Evolutionary conservation across 805 yeast genomes (phyloP).

Genomic region (Ogataea naganishii): DNA sequence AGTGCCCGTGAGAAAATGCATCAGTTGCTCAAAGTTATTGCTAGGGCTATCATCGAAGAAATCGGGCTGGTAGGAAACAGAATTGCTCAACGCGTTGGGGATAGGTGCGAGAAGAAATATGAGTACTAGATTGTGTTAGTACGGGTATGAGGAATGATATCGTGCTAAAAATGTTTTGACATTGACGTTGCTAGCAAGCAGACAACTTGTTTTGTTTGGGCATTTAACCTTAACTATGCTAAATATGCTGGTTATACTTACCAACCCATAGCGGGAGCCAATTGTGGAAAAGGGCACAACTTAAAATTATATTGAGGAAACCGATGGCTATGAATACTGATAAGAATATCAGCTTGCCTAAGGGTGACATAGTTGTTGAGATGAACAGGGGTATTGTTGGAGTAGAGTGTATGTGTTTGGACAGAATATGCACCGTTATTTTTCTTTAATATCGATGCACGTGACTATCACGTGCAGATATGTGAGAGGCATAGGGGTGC

Average conservation of each 20-base stretch:
- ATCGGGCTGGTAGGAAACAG: conserved; percentile 21
- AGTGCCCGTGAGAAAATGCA: conserved; percentile 24
- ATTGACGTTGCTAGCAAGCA: not conserved
- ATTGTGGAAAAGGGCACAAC: conserved; percentile 79
- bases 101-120: conserved; percentile 26
- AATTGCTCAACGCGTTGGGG: conserved; percentile 23
- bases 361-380: not conserved
- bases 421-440: too few species aligned
- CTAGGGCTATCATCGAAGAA: conserved; percentile 18
- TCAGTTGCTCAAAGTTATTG: conserved; percentile 16
- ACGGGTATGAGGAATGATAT: not conserved
- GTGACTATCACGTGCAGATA: too few species aligned
- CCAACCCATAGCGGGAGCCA: conserved; percentile 83
- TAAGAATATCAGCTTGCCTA: conserved; percentile 56
- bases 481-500: too few species aligned
- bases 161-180: not conserved
- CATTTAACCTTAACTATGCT: not conserved
- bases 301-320: conserved; percentile 75
- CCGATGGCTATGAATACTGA: conserved; percentile 80
- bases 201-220: not conserved
- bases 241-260: conserved; percentile 18
- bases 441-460: too few species aligned
- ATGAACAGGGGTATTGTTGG: not conserved
- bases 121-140: conserved; percentile 10
- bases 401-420: too few species aligned